Percentiles rank a stretch among this genome's conserved stretches.
Conservation (phyloP, 192 early-diverging fungal species). For the Gaertneriomyces sp. region DNA sequence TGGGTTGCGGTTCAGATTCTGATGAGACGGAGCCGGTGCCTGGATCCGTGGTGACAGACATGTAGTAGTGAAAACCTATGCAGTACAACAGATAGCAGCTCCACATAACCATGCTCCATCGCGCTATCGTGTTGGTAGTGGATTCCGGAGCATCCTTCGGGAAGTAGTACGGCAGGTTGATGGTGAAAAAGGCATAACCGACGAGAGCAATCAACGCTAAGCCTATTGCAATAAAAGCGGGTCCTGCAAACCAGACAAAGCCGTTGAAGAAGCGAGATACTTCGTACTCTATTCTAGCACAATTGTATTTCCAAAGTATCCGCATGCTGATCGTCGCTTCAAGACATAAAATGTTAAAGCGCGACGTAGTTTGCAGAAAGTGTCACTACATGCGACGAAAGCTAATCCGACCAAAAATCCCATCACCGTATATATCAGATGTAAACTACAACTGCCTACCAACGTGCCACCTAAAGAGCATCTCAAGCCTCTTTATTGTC, state of each 20-base stretch:
- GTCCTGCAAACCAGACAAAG: conserved; percentile 21
- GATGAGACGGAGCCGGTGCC: neutral
- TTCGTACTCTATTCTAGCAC: neutral
- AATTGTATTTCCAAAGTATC: neutral
- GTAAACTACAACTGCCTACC: no score
- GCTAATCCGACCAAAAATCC: no score
- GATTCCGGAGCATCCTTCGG: conserved; percentile 4
- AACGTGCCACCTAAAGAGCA: no score
- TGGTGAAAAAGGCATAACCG: conserved; percentile 31
- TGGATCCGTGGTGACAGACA: conserved; percentile 35
- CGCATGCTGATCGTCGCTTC: neutral
- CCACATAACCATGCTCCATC: conserved; percentile 11
- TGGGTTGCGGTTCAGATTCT: no score
- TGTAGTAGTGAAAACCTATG: conserved; percentile 38
- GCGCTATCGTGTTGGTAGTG: neutral
- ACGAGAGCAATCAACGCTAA: conserved; percentile 17
- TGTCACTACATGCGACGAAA: no score
- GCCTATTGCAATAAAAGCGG: conserved; percentile 28
- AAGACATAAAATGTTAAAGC: no score
- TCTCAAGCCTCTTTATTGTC: no score
- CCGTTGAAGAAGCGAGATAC: conserved; percentile 6
- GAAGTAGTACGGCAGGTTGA: conserved; percentile 27
- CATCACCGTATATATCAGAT: no score
- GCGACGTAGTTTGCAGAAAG: no score
- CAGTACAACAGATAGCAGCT: conserved; percentile 30